phyloP scores from a whole-genome alignment of 2,329 filamentous ascomycete genomes.

The Exophiala xenobiotica region DNA sequence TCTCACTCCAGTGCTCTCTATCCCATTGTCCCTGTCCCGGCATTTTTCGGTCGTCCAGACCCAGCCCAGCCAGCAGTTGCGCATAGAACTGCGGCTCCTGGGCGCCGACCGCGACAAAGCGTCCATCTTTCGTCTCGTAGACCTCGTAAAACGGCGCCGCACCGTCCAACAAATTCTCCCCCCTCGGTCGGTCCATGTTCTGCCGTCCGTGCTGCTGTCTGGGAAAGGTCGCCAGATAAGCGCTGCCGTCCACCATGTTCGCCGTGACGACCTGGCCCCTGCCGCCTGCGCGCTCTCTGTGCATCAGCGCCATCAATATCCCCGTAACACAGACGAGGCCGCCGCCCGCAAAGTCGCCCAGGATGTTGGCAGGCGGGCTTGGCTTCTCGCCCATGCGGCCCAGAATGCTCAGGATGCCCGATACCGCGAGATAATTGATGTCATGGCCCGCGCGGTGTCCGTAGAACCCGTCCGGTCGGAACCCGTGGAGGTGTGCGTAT shows the following conservation, averaged over 20 bases:
- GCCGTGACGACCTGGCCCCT: slow-evolving; percentile 85
- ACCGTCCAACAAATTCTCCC: slow-evolving; percentile 76
- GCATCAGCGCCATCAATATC: slow-evolving; percentile 72
- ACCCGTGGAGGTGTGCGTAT: slow-evolving; percentile 83
- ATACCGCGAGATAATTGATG: slow-evolving; percentile 92
- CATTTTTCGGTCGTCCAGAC: slow-evolving; percentile 45
- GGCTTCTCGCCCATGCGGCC: slow-evolving; percentile 64
- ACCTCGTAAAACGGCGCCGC: slow-evolving; percentile 86
- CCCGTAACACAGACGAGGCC: slow-evolving; percentile 79
- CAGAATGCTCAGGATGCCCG: slow-evolving; percentile 73
- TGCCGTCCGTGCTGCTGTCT: slow-evolving; percentile 64
- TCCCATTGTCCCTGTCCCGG: slow-evolving; percentile 57
- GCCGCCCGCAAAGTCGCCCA: slow-evolving; percentile 89
- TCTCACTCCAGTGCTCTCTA: slow-evolving; percentile 62
- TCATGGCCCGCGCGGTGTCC: slow-evolving; percentile 86
- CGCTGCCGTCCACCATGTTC: slow-evolving; percentile 90
- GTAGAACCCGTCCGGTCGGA: slow-evolving; percentile 81
- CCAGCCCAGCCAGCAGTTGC: slow-evolving; percentile 65
- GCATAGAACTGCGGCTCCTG: slow-evolving; percentile 83
- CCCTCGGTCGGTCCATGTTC: slow-evolving; percentile 64
- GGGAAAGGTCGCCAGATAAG: slow-evolving; percentile 75
- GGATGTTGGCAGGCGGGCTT: slow-evolving; percentile 76
- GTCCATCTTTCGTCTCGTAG: slow-evolving; percentile 75
- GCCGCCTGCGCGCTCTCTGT: slow-evolving; percentile 54
- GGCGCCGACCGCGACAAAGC: slow-evolving; percentile 80